Evolutionary conservation across 306 rosid species (phyloP), one percentile per base, ranked within the genome.

Genomic region (Herpetospermum pedunculosum): DNA sequence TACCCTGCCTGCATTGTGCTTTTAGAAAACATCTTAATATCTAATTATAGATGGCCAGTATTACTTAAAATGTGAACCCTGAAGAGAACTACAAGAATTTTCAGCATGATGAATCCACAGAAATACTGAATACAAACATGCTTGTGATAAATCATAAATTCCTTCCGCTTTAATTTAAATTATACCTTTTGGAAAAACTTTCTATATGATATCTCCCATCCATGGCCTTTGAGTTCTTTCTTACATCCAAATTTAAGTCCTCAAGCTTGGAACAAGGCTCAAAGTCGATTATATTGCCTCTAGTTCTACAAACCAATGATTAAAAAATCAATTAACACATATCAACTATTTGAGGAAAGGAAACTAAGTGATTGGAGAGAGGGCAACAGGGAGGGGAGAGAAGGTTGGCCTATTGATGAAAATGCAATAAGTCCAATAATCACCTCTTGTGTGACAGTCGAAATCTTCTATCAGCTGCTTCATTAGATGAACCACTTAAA

Each of bases 181-280:
- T 44, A 60, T 84, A 95, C 96, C 97, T 88, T 79, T 23, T 81
- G 70, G 77, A 81, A 80, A 81, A 59, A 25, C 38, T 84, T 79
- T 79, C 84, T 15, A 30, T 46, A 76, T 71, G 79, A 82, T 76
- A 30, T 64, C 84, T 76, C 75, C 79, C 87, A 64, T 80, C 84
- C 32, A 77, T 79, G 75, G 87, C 92, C 79, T 81, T 75, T 12
- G 85, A 65, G 75, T 85, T 89, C 80, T 84, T 89, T 76, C 77
- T 77, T 21, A 89, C 97, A 83, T 91, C 96, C 88, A 95, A 84
- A 81, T 91, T 95, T 75, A 95, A 85, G 89, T 81, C 96, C 85
- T 87, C 99, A 43, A 95, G 96, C 97, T 84, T 88, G 40, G 92
- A 88, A 86, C 96, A 94, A 76, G 99, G 90, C 83, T 91, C 99